These are phyloP conservation scores for Sodiomyces alkalinus DNA, from an alignment of 2,329 filamentous ascomycete genomes.

Conservation along the genomic window DNA sequence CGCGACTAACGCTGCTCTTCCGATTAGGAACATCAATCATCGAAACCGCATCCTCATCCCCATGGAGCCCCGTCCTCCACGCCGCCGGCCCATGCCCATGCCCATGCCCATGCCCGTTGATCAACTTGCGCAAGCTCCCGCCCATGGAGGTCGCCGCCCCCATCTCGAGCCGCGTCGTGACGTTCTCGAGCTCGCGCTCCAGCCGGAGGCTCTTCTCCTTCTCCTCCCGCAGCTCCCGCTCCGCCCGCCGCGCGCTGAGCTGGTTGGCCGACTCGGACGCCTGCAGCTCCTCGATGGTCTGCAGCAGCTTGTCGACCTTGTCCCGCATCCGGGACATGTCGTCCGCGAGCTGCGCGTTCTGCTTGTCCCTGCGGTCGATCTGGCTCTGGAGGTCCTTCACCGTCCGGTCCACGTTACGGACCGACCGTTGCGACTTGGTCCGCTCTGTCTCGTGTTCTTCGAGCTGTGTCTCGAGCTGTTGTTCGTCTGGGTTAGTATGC, in stretches of 20 bases:
- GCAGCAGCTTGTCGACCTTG: conserved; percentile 77
- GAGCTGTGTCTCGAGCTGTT: conserved; percentile 71
- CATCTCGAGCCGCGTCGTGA: conserved; percentile 57
- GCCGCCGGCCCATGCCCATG: conserved; percentile 9
- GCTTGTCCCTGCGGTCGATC: conserved; percentile 85
- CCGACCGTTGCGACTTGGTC: conserved; percentile 68
- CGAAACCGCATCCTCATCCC: conserved; percentile 23
- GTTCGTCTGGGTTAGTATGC: conserved; percentile 11
- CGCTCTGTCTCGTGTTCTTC: conserved; percentile 70
- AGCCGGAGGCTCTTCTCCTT: conserved; percentile 64
- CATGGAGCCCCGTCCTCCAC: conserved; percentile 17
- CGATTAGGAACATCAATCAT: conserved; percentile 42
- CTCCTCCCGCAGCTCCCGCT: conserved; percentile 82
- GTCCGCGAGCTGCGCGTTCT: conserved; percentile 64
- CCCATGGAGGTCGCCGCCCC: conserved; percentile 19
- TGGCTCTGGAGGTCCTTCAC: conserved; percentile 88
- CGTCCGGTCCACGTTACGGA: conserved; percentile 83
- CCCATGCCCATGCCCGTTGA: too few relatives aligned
- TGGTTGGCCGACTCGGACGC: conserved; percentile 71
- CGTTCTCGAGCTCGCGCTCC: conserved; percentile 77
- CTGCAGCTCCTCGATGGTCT: conserved; percentile 88
- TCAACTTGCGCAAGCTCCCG: conserved; percentile 14
- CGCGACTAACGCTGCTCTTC: conserved; percentile 49
- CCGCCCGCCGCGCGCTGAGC: conserved; percentile 67
- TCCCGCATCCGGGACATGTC: conserved; percentile 77